Conservation (phyloP, 1,284 basidiomycete species). For the Malassezia cuniculi region DNA sequence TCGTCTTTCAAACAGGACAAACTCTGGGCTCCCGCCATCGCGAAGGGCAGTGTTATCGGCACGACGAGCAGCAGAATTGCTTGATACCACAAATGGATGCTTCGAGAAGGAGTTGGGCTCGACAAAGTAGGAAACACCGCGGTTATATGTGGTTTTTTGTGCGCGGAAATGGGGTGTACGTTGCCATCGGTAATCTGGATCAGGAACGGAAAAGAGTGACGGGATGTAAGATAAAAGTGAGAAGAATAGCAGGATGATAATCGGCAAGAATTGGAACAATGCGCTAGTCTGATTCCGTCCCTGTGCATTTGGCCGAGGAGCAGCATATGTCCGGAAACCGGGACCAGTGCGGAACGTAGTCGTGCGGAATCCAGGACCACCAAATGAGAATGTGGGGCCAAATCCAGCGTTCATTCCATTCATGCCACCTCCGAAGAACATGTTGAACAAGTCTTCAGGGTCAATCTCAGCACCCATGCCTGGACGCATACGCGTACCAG, state of each 20-base stretch:
- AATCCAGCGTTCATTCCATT: conserved; percentile 23
- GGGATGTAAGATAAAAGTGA: conserved; percentile 75
- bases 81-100: conserved; percentile 52
- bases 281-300: conserved; percentile 54
- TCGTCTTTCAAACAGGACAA: conserved; percentile 9
- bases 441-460: conserved; percentile 92
- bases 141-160: conserved; percentile 51
- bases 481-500: conserved; percentile 35
- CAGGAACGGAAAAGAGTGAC: conserved; percentile 56
- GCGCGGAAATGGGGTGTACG: conserved; percentile 38
- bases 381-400: conserved; percentile 34
- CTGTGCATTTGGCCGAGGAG: conserved; percentile 32
- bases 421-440: conserved; percentile 81
- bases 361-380: conserved; percentile 34
- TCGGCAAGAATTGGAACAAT: conserved; percentile 70
- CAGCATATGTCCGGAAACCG: conserved; percentile 8
- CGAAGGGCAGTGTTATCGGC: conserved; percentile 26
- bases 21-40: conserved; percentile 23
- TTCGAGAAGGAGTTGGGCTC: conserved; percentile 63
- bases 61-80: conserved; percentile 14
- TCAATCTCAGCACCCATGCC: conserved; percentile 67
- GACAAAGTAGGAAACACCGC: conserved; percentile 73
- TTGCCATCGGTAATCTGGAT: conserved; percentile 68
- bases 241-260: conserved; percentile 48
- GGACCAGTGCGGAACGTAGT: conserved; percentile 26